A percentile compares a stretch with the other conserved stretches of the same genome.
phyloP scores from a whole-genome alignment of 2,329 filamentous ascomycete genomes.

The Bipolaris sorokiniana region DNA sequence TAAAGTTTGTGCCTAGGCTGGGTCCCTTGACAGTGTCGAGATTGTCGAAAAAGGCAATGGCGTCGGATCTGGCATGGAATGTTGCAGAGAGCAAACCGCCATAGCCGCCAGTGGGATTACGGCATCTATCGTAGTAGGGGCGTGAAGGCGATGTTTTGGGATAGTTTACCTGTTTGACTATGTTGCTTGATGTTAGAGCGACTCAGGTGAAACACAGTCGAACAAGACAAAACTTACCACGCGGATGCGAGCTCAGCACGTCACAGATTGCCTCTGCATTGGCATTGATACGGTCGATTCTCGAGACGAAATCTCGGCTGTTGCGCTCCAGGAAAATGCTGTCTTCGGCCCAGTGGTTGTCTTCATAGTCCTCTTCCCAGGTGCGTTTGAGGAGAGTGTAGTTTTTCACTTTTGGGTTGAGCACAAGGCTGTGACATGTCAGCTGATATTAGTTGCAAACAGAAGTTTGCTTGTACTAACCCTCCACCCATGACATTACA shows the following conservation, averaged over 20 bases:
- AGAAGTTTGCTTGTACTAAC: constrained; percentile 33
- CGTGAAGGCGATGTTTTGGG: constrained; percentile 77
- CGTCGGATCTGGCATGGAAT: constrained; percentile 72
- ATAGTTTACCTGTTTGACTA: constrained; percentile 83
- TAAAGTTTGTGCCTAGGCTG: constrained; percentile 96
- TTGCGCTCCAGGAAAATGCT: constrained; percentile 95
- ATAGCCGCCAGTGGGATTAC: constrained; percentile 78
- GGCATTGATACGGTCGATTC: constrained; percentile 82
- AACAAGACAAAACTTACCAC: constrained; percentile 45
- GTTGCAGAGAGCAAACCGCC: constrained; percentile 87
- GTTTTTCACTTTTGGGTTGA: constrained; percentile 71
- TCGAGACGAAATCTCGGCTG: constrained; percentile 84
- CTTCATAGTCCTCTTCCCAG: constrained; percentile 74
- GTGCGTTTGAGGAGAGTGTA: constrained; percentile 72
- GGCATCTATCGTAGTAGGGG: constrained; percentile 78
- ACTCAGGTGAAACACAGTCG: not conserved
- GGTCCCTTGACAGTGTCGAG: constrained; percentile 91
- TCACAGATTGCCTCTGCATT: constrained; percentile 86
- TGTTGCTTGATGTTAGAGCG: not conserved
- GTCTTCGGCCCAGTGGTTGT: constrained; percentile 94
- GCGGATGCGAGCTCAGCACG: constrained; percentile 65
- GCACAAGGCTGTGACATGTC: constrained; percentile 55
- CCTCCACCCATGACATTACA: constrained; percentile 98
- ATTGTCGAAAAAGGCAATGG: constrained; percentile 82
- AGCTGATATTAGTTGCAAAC: constrained; percentile 4